Evolutionary conservation across 2,329 filamentous ascomycete genomes (phyloP), one percentile per base, ranked within the genome.

Genomic region (Arthrobotrys iridis): DNA sequence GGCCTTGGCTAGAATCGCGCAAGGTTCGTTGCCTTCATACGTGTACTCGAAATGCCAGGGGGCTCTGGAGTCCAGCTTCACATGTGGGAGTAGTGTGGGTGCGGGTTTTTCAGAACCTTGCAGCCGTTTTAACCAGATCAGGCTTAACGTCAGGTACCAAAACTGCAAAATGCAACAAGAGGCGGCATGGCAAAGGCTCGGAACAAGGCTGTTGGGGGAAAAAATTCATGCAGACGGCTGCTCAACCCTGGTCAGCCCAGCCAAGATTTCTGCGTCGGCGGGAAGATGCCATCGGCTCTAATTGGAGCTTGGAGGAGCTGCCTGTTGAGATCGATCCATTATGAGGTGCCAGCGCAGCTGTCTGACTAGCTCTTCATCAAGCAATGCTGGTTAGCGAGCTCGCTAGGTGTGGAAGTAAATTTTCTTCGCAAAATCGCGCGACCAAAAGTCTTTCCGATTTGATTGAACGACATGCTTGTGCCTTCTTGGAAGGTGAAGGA

Each of bases 71-170:
- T 55, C 11, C 40, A 62, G 35, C 26, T 71, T 71, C 58, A 70
- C 48, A 57, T 72, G 59, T 55, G 26, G 15, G 58, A 50, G 43
- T 33, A 22, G 65, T n/a, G 33, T 15, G 26, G 15, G 58, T 58
- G 43, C 43, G 28, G 65, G 57, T 46, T 70, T 60, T 70, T 43
- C 20, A 58, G 52, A 58, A 57, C 59, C 59, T 74, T 67, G 70
- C 62, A 74, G 59, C 60, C 63, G 46, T 62, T 60, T 67, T 64
- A 63, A 43, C 71, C 63, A 57, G 26, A 68, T 75, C 37, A 11
- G 71, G 71, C 37, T 46, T 75, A 75, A 75, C 71, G 63, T 60
- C 63, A 75, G 71, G 71, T 75, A 75, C 71, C 71, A 75, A 75
- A 62, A 68, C 35, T 75, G 63, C 71, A 64, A 64, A 63, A 67